Evolutionary conservation across 305 asterid species (phyloP), one percentile per base, ranked within the genome.

Genomic region (Rubia balearica): DNA sequence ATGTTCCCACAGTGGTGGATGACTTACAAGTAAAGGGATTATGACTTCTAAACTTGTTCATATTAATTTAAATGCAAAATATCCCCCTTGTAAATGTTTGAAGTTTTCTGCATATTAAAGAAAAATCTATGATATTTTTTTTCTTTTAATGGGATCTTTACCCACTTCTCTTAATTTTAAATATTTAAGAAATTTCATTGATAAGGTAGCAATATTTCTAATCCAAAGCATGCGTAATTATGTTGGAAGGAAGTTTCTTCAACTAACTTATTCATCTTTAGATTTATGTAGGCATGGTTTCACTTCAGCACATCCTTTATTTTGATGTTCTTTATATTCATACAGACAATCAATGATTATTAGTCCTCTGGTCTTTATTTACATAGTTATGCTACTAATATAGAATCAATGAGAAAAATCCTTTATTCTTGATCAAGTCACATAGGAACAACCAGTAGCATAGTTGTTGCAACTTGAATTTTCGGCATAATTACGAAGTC

Each of bases 21-120:
- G 74, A 84, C 68, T 81, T 93, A 77, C 86, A 6, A 86, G 94
- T 85, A 83, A 80, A 88, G 85, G 90, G 85, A 90, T 93, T 68
- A 81, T 93, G 74, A 86, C 98, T 71, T 81, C 96, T 73, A 96
- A 93, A 83, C 91, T 93, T 74, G 97, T 93, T 79, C 85, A 86
- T 71, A 97, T 97, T 90, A 78, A 80, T 76, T 78, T 72, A 75
- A 69, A 77, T 68, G 61, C 71, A 55, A 22, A 71, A 61, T 69
- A 65, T 56, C 57, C 66, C 65, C 33, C 48, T 22, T 42, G 30
- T 17, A 43, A 40, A 57, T 13, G 22, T 57, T 5, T 33, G 40
- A 27, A 38, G 53, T 46, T 7, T 61, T 49, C 42, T 45, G 1
- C 9, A 65, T 45, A 46, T 49, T 11, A 13, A 22, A 42, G 24